Evolutionary conservation across 106 monocot genomes (phyloP), one percentile per base, ranked within the genome.

Genomic region (Allium cepa): DNA sequence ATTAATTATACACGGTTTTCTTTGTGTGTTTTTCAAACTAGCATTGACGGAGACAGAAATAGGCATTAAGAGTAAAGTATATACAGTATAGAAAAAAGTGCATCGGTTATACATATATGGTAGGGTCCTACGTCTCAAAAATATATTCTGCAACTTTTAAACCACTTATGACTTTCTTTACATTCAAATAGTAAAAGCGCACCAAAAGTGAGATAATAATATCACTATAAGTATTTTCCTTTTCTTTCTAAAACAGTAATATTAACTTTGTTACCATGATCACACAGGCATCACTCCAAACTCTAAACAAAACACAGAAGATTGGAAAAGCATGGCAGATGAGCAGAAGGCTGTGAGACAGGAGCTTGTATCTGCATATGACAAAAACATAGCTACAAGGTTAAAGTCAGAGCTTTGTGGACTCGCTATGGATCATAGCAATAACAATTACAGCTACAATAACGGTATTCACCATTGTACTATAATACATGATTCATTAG

Each of bases 341-440:
- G 73, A 83, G 67, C 69, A 71, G 53, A 74, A 73, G 50, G 61
- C 27, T 28, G 77, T 83, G 71, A 77, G 72, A 57, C 69, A 82
- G 49, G 53, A 66, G 50, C 84, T 88, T 48, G 47, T 88, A 49
- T 84, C 79, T 10, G 81, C 81, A 63, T 88, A 88, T 49, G 84
- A 84, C 50, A 78, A 72, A 53, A 81, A 76, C 74, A 87, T 87
- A 49, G 75, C 83, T 8, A 62, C 77, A 11, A 57, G 67, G 56
- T 36, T 87, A 3, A 87, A 80, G 49, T 63, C 68, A 18, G 87
- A 87, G 69, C 75, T 88, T 63, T 79, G 73, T 63, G 17, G 12
- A 12, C 22, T 56, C 7, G 47, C 68, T 14, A 56, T 56, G 53
- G 68, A 69, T n/a, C 27, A 27, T 15, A 52, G 64, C 36, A 12